Evolutionary conservation across 768 basidiomycete species (phyloP).

Genomic region (Russula abietina): DNA sequence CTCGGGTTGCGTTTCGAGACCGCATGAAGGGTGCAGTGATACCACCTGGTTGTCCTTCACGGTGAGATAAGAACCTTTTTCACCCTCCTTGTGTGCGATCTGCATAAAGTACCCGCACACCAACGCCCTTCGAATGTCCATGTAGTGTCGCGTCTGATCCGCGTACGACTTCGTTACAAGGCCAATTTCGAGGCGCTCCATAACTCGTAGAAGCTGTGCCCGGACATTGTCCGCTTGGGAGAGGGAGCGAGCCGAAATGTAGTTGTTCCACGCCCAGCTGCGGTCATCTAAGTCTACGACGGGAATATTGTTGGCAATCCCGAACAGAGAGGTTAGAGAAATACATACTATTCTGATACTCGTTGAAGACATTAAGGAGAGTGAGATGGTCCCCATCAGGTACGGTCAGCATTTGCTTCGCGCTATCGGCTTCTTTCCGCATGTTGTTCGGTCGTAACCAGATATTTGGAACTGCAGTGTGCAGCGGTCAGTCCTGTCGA

Average conservation of each 20-base stretch:
- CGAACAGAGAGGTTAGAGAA: background rate
- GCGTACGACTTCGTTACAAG: slow-evolving; percentile 60
- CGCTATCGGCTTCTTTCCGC: slow-evolving; percentile 85
- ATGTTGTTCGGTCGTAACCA: slow-evolving; percentile 88
- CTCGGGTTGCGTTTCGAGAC: slow-evolving; percentile 79
- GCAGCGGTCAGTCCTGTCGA: background rate
- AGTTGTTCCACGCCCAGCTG: slow-evolving; percentile 90
- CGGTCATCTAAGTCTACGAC: slow-evolving; percentile 45
- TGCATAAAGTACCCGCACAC: slow-evolving; percentile 99
- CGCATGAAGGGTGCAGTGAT: slow-evolving; percentile 78
- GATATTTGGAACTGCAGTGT: slow-evolving; percentile 78
- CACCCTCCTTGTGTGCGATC: slow-evolving; percentile 89
- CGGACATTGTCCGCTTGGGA: slow-evolving; percentile 92
- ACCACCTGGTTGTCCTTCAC: slow-evolving; percentile 94
- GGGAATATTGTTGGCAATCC: background rate
- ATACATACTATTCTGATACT: slow-evolving; percentile 71
- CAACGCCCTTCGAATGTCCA: slow-evolving; percentile 74
- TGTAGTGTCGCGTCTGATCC: slow-evolving; percentile 46
- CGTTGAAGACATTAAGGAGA: slow-evolving; percentile 91
- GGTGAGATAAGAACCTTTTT: slow-evolving; percentile 81
- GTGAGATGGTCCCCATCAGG: slow-evolving; percentile 97
- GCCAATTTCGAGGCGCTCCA: slow-evolving; percentile 86
- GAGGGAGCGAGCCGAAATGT: slow-evolving; percentile 75
- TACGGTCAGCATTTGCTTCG: slow-evolving; percentile 81
- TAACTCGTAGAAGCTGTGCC: slow-evolving; percentile 76